phyloP scores from a whole-genome alignment of 225 moss, liverwort and hornwort species.

The Polytrichum formosum region DNA sequence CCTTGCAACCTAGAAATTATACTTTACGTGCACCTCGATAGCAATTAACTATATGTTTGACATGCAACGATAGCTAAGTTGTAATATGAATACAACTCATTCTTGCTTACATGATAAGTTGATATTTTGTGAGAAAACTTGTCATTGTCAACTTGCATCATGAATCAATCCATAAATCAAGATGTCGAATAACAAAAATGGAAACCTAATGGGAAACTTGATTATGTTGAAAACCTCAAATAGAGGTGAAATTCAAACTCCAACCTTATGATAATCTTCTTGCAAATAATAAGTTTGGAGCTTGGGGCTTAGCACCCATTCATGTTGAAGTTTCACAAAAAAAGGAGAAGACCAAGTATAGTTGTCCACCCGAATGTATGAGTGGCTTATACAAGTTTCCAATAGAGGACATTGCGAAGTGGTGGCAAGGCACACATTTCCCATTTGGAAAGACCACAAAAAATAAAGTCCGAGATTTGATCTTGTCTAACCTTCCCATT shows the following conservation, averaged over 20 bases:
- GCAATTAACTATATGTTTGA: too few species aligned
- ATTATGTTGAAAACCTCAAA: neutral
- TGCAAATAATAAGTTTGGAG: constrained; percentile 20
- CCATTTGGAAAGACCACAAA: constrained; percentile 16
- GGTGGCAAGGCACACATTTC: constrained; percentile 27
- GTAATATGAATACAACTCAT: too few species aligned
- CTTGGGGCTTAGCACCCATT: constrained; percentile 29
- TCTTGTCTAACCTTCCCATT: constrained; percentile 35
- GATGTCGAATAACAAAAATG: neutral
- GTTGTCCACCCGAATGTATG: neutral
- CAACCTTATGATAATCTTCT: constrained; percentile 11
- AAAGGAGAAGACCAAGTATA: constrained; percentile 17
- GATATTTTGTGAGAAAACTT: too few species aligned
- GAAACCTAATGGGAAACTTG: neutral
- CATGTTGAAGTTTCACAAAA: constrained; percentile 19
- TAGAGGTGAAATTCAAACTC: constrained; percentile 15
- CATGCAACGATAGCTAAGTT: too few species aligned
- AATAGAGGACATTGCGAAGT: constrained; percentile 15
- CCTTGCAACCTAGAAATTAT: too few species aligned
- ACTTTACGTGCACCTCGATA: too few species aligned
- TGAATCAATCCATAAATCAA: too few species aligned
- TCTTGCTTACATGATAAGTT: too few species aligned
- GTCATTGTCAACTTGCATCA: too few species aligned
- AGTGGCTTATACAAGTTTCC: neutral
- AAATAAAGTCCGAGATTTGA: constrained; percentile 31